Percentiles rank a stretch among this genome's conserved stretches.
Conservation (phyloP, 2,329 filamentous ascomycete species). For the Pseudogymnoascus sp. region DNA sequence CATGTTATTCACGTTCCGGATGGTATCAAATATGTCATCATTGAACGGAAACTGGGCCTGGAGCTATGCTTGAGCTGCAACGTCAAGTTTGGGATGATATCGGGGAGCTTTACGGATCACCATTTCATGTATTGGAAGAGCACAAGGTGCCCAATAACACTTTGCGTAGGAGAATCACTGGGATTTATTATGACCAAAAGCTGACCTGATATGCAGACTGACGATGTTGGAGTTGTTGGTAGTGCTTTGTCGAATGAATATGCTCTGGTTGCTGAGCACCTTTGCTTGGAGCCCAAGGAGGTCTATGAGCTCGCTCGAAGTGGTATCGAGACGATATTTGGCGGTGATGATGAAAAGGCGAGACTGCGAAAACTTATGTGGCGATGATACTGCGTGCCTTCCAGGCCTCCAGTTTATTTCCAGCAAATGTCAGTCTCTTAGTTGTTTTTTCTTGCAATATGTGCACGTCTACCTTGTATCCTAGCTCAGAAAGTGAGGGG, state of each 20-base stretch:
- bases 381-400: conserved; percentile 15
- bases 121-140: conserved; percentile 69
- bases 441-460: neutral
- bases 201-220: conserved; percentile 47
- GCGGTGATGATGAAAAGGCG: conserved; percentile 50
- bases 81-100: conserved; percentile 64
- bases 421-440: neutral
- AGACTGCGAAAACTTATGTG: conserved; percentile 45
- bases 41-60: conserved; percentile 47
- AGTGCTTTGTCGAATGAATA: conserved; percentile 73
- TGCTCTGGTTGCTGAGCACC: conserved; percentile 61
- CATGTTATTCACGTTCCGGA: conserved; percentile 71
- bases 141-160: conserved; percentile 49
- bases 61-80: conserved; percentile 78
- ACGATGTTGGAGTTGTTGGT: conserved; percentile 75
- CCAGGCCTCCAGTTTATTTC: neutral
- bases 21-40: conserved; percentile 47
- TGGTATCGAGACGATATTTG: conserved; percentile 59
- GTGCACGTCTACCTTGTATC: neutral
- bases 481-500: neutral
- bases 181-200: neutral
- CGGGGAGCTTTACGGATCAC: conserved; percentile 55
- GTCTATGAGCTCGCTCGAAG: conserved; percentile 49
- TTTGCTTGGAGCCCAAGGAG: conserved; percentile 42
- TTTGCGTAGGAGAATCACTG: conserved; percentile 50